Base-by-base conservation (phyloP, 441 rosid genomes). In the Pelargonium exstipulatum region DNA sequence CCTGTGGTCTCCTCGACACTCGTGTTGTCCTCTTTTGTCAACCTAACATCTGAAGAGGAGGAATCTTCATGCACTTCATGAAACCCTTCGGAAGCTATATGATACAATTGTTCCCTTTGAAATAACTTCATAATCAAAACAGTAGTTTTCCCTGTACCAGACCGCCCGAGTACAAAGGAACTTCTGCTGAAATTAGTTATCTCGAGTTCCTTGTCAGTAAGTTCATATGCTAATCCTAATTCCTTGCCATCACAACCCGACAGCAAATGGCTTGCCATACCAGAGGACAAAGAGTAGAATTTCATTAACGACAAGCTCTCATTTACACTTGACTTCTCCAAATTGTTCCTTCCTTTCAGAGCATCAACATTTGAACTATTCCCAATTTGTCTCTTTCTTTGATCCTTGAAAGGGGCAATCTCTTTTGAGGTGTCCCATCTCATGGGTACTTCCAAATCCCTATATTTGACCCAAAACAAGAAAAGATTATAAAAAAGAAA, bases 101-200 rank as follows among this genome's bases (percentile, higher is more conserved):
- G 71, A 66, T 48, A 71, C 9, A 64, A 62, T 37, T 80, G 78
- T 77, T 85, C 86, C 37, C 71, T 79, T 48, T 67, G 65, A 69
- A 78, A 78, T 70, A 87, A 55, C 74, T 86, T 86, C 81, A 74
- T 78, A 0, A 81, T 78, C 63, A 85, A 51, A 17, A 83, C 79
- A 2, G 87, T 85, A 0, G 89, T 87, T 75, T 85, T 87, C 32
- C 92, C 88, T 0, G 89, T 85, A 37, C 92, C 89, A 7, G 89
- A 85, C 48, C 84, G 73, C 64, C 92, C 92, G 4, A 83, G 72
- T 12, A 83, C 72, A 67, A 85, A 86, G 3, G 82, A 64, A 69
- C 84, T 86, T 73, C 48, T 68, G 9, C 40, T 70, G 64, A 75
- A 80, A 9, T 32, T 17, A 18, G 79, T 76, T 1, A 83, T 82